Evolutionary conservation across 176 grass and related monocot genomes (phyloP), one percentile per base, ranked within the genome.

Genomic region (Lolium rigidum): DNA sequence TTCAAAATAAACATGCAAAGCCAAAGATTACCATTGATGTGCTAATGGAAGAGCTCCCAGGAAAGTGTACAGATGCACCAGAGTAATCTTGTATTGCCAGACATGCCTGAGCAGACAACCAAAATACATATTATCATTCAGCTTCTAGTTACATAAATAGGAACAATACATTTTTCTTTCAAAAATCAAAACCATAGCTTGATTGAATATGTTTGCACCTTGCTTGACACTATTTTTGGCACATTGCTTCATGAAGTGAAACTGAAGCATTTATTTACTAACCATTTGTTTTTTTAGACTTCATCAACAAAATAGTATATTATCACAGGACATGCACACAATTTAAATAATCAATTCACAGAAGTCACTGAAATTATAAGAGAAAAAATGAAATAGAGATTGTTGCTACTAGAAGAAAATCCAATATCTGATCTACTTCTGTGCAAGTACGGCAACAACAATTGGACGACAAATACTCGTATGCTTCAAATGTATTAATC

Each of bases 31-130:
- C 97, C 97, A 96, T 90, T 77, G 89, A 83, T 94, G 85, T 74
- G 97, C 94, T 72, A 96, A 88, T 31, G 92, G 90, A 88, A 99
- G 88, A 54, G 89, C 90, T 62, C 90, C 92, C 41, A 96, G 49
- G 77, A 88, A 89, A 86, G 92, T 91, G 85, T 96, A 99, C 60
- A 99, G 79, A 90, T 99, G 97, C 57, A 99, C 74, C 80, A 96
- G 82, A 80, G 81, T 77, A 83, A 96, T 89, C 85, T 94, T 99
- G 82, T 95, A 95, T 79, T 94, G 92, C 94, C 94, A 95, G 59
- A 89, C 80, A 80, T 94, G 87, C 91, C 97, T 99, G 90, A 55
- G 28, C 73, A 90, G 18, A 68, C 7, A 65, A 77, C 10, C 21
- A 90, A 86, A 55, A 75, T 85, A 50, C 59, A 87, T 5, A 58